Evolutionary conservation across 495 filamentous ascomycete genomes (phyloP), one percentile per base, ranked within the genome.

Genomic region (Apodospora peruviana): DNA sequence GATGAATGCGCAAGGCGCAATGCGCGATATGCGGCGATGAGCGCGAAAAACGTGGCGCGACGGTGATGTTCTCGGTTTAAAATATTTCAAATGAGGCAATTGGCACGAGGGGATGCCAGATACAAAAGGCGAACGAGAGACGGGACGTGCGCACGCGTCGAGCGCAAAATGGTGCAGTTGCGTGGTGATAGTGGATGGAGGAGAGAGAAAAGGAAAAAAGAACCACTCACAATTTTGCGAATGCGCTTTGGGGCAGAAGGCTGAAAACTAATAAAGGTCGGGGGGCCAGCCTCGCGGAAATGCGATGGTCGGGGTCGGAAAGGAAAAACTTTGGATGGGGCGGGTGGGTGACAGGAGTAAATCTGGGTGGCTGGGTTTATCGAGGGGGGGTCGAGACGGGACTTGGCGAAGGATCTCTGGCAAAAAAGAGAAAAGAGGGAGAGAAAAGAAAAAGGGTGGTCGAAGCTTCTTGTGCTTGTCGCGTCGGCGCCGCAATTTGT

Each of bases 81-180:
- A n/a, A n/a, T n/a, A n/a, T n/a, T n/a, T n/a, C n/a, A n/a, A n/a
- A 17, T 5, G 36, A 17, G 8, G 36, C 10, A 18, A 41, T 18
- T 18, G n/a, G 20, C n/a, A 10, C 9, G 39, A 23, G 10, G n/a
- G 14, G 18, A 8, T 14, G 19, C 10, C 36, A 50, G 47, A 43
- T 23, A 53, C 40, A 46, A 37, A 34, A 39, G 48, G 52, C 40
- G 43, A 51, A 29, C 45, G 44, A 57, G 43, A 56, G 54, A 37
- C 47, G 48, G 60, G 41, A 60, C 62, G 62, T 65, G 62, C 62
- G 47, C 62, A 59, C 64, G 59, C 64, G 64, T 58, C 50, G 56
- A 24, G 38, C 19, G 29, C 14, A n/a, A n/a, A n/a, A n/a, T n/a
- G n/a, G n/a, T n/a, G 8, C 4, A 34, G 51, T 20, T 36, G 16